These are phyloP conservation scores for Entomortierella parvispora DNA, from an alignment of 192 early-diverging fungal genomes.

Conservation along the genomic window DNA sequence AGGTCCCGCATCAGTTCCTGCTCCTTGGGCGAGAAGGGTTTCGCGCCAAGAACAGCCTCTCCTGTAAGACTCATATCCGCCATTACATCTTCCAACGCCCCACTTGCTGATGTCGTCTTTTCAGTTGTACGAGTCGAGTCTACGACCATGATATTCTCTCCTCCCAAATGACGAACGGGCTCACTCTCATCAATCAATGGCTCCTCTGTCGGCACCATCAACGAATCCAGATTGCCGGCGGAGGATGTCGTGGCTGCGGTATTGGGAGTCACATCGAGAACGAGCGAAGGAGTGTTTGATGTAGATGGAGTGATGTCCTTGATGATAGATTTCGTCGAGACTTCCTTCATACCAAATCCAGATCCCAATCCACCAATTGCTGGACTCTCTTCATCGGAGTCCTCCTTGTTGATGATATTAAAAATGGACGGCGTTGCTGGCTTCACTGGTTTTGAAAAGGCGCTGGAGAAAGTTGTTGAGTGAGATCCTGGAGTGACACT, in stretches of 20 bases:
- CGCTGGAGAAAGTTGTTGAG: constrained; percentile 11
- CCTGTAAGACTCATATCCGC: constrained; percentile 33
- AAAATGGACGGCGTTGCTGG: constrained; percentile 53
- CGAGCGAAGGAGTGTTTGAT: neutral
- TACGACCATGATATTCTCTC: constrained; percentile 15
- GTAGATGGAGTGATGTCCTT: constrained; percentile 1
- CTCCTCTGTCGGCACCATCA: neutral
- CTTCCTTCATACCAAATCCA: constrained; percentile 24
- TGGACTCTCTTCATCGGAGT: constrained; percentile 6
- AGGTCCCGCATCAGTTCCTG: constrained; percentile 76
- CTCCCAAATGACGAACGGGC: constrained; percentile 17
- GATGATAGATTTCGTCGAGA: constrained; percentile 18
- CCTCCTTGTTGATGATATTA: constrained; percentile 36
- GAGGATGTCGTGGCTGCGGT: neutral
- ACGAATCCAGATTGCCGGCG: neutral
- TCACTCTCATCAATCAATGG: constrained; percentile 39
- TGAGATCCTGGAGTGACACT: constrained; percentile 9
- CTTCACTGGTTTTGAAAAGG: neutral
- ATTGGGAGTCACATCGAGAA: constrained; percentile 7
- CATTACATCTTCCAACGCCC: constrained; percentile 19
- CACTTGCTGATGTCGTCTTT: constrained; percentile 1
- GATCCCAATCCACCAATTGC: neutral
- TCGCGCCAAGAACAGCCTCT: neutral
- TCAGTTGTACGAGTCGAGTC: constrained; percentile 14
- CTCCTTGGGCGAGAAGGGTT: constrained; percentile 75